Conservation (phyloP, 805 yeast genomes). For the Debaryomyces maramus region DNA sequence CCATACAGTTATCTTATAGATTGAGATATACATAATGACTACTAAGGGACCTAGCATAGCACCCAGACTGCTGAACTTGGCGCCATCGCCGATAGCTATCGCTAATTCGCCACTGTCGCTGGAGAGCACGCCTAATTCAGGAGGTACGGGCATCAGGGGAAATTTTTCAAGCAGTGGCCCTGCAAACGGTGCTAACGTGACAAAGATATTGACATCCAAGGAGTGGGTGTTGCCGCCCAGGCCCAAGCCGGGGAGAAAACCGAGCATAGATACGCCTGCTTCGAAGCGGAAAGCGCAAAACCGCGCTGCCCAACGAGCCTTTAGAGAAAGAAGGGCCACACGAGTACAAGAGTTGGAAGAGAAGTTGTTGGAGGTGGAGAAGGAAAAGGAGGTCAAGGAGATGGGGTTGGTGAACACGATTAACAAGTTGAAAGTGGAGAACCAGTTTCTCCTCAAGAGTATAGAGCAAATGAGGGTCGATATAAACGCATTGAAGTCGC, state of each 20-base stretch:
- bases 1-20: too few relatives aligned
- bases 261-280: conserved; percentile 76
- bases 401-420: conserved; percentile 53
- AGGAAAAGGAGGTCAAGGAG: conserved; percentile 61
- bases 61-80: conserved; percentile 16
- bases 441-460: conserved; percentile 41
- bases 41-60: conserved; percentile 19
- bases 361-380: conserved; percentile 64
- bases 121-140: conserved; percentile 2
- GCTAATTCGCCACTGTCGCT: conserved; percentile 12
- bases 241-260: conserved; percentile 63
- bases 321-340: conserved; percentile 83
- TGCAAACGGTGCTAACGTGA: conserved; percentile 13
- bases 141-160: conserved; percentile 9
- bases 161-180: conserved; percentile 1
- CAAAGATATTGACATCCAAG: conserved; percentile 56
- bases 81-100: conserved; percentile 18
- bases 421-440: conserved; percentile 47
- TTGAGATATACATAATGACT: conserved; percentile 10
- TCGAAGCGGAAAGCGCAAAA: conserved; percentile 87
- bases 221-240: conserved; percentile 64
- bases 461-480: conserved; percentile 44
- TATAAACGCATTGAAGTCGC: conserved; percentile 19
- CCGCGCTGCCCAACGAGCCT: conserved; percentile 91
- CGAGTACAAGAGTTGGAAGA: conserved; percentile 76